Base-by-base conservation (phyloP, 805 yeast species). In the Candida patagonica region DNA sequence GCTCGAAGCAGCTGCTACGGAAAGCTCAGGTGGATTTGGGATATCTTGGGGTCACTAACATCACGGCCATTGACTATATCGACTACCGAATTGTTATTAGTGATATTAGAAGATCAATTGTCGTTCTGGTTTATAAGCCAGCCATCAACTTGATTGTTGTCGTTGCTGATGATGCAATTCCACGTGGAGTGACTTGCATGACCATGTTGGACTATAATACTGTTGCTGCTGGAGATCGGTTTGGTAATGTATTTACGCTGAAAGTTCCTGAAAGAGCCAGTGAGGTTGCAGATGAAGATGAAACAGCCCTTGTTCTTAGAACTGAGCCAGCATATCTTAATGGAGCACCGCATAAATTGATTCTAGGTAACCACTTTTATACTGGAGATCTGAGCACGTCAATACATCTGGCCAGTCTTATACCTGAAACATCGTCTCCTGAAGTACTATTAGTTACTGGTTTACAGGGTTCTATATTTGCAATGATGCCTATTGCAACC, bases 191-290 rank as follows among this genome's bases (percentile, higher is more conserved):
- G 3, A 80, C 94, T 0, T 50, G 76, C 2, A 49, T 80, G 31
- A 53, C 67, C 2, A 61, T 74, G 47, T 60, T 92, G 4, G 97
- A 92, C 55, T 72, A 75, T 45, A 76, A 76, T 41, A 86, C 96
- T 0, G 73, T 82, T 1, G 63, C 81, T 30, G 85, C 84, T 1
- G 95, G 95, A 10, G 97, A 92, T 56, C 79, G 78, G 53, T 86
- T 82, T 60, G 96, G 97, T 0, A 84, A 80, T 50, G 35, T 87
- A 0, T 77, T 80, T 59, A 71, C 83, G 1, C 60, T 85, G 30
- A 63, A 96, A 43, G 59, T 80, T 30, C 73, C 80, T 0, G 60
- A 61, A n/a, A 61, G 66, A 4, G 63, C 68, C 0, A 70, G 78
- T 0, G 59, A 62, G 31, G 55, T 67, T 30, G 59, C 75, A 19